These are phyloP conservation scores for Hyaloscypha finlandica DNA, from an alignment of 495 filamentous ascomycete genomes.

Conservation along the genomic window DNA sequence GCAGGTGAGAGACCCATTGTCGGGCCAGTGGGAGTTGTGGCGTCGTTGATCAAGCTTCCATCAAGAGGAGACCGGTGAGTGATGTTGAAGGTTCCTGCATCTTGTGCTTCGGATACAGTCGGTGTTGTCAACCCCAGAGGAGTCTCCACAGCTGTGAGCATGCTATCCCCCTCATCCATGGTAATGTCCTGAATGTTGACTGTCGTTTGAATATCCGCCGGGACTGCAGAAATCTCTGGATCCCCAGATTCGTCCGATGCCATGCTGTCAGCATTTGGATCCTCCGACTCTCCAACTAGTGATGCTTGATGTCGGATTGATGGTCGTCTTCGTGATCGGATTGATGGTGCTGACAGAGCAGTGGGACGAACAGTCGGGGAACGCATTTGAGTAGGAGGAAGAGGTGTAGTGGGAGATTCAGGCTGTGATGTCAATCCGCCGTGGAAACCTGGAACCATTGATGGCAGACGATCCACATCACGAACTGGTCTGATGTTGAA, in stretches of 20 bases:
- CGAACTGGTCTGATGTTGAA: constrained; percentile 80
- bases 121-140: constrained; percentile 73
- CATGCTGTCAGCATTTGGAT: constrained; percentile 79
- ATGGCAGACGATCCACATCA: constrained; percentile 82
- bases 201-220: constrained; percentile 49
- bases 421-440: constrained; percentile 81
- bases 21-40: constrained; percentile 57
- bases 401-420: constrained; percentile 89
- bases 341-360: constrained; percentile 46
- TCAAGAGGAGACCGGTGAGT: constrained; percentile 87
- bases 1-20: constrained; percentile 71
- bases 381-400: constrained; percentile 59
- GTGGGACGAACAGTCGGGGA: constrained; percentile 52
- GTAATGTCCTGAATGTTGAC: constrained; percentile 78
- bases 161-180: constrained; percentile 74
- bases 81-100: constrained; percentile 89
- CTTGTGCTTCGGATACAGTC: constrained; percentile 67
- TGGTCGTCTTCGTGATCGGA: constrained; percentile 59
- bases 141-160: constrained; percentile 75
- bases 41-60: constrained; percentile 76
- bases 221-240: constrained; percentile 61
- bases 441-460: constrained; percentile 75
- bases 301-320: constrained; percentile 88
- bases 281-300: constrained; percentile 83
- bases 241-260: constrained; percentile 65